These are phyloP conservation scores for Tricholoma saponaceum DNA, from an alignment of 768 basidiomycete genomes.

Conservation along the genomic window DNA sequence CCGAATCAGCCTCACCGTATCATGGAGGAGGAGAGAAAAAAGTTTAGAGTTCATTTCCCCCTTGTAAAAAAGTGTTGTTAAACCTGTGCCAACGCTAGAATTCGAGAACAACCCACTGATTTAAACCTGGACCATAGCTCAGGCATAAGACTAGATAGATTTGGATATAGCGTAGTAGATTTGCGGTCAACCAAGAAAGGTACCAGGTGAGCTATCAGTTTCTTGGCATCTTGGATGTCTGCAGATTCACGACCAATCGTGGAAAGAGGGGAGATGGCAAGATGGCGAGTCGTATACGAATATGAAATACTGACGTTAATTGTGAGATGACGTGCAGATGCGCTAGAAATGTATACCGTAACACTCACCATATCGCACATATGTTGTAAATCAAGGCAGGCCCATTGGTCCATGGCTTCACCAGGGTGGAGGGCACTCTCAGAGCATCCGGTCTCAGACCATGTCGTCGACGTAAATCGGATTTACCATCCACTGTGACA, in stretches of 20 bases:
- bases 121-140: slow-evolving; percentile 66
- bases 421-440: slow-evolving; percentile 39
- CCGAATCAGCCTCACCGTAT: slow-evolving; percentile 49
- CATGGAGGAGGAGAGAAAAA: slow-evolving; percentile 52
- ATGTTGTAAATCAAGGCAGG: slow-evolving; percentile 65
- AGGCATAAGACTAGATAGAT: slow-evolving; percentile 48
- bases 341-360: background rate
- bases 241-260: slow-evolving; percentile 31
- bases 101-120: slow-evolving; percentile 28
- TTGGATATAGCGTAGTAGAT: slow-evolving; percentile 50
- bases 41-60: slow-evolving; percentile 33
- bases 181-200: slow-evolving; percentile 64
- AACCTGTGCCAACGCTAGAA: background rate
- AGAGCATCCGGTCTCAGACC: slow-evolving; percentile 42
- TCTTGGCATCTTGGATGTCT: slow-evolving; percentile 44
- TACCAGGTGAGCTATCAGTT: slow-evolving; percentile 45
- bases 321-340: slow-evolving; percentile 4
- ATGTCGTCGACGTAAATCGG: slow-evolving; percentile 15
- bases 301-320: slow-evolving; percentile 55
- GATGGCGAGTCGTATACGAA: slow-evolving; percentile 57
- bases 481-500: slow-evolving; percentile 8
- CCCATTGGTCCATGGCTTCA: slow-evolving; percentile 32
- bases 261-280: slow-evolving; percentile 57
- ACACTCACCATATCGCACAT: slow-evolving; percentile 59
- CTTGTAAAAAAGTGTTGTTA: slow-evolving; percentile 15